Percentiles rank a stretch among this genome's conserved stretches.
Conservation (phyloP, 2,329 filamentous ascomycete species). For the Hymenoscyphus fructigenus region DNA sequence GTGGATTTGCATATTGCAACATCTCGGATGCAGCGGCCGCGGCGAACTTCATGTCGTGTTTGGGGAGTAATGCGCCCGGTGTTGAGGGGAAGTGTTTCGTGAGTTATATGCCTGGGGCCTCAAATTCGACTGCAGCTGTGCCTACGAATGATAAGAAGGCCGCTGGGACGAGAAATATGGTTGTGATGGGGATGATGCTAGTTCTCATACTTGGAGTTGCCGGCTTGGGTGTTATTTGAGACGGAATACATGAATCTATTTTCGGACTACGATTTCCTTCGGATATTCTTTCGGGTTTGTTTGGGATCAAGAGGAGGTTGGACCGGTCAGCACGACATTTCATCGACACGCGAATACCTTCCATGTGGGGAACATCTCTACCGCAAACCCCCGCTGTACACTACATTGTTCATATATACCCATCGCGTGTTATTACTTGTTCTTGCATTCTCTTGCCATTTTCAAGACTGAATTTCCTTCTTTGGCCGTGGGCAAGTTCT, state of each 20-base stretch:
- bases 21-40: conserved; percentile 3
- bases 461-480: no score
- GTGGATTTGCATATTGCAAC: conserved; percentile 12
- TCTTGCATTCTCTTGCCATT: no score
- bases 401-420: no score
- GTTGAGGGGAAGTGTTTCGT: conserved; percentile 7
- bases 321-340: no score
- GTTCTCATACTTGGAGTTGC: conserved; percentile 1
- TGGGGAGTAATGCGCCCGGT: conserved; percentile 6
- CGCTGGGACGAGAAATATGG: conserved; percentile 1
- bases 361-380: no score
- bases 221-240: conserved; percentile 1
- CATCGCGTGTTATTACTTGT: no score
- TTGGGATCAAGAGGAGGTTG: no score
- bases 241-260: not conserved
- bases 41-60: conserved; percentile 5
- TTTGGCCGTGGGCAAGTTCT: no score
- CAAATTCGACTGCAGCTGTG: not conserved
- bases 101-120: conserved; percentile 1
- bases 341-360: no score
- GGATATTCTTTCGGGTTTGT: not conserved
- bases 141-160: not conserved
- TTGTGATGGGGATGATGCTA: conserved; percentile 1
- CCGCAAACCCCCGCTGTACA: no score
- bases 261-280: not conserved